Base-by-base conservation (phyloP, 1,284 basidiomycete genomes). In the Athelia sp. region DNA sequence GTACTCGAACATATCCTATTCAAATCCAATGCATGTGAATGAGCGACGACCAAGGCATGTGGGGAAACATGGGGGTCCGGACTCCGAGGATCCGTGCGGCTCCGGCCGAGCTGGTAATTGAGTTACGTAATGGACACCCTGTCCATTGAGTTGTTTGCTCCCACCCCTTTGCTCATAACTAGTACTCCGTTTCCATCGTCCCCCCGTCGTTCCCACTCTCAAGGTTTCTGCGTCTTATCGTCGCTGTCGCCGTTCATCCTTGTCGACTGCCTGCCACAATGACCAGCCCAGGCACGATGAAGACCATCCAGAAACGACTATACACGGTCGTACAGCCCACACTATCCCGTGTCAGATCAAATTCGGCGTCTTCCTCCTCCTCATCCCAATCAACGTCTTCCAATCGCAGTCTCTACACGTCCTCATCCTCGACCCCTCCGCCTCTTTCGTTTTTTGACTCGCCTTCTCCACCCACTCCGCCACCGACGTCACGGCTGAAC, bases 271-370 rank as follows among this genome's bases (percentile, higher is more conserved):
- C 36, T 40, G 43, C 36, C 18, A n/a, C 45, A 17, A 64, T 64
- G 66, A 67, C 62, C 35, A 55, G 60, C 50, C 63, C 66, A 3
- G 60, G 65, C 17, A 65, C 72, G 57, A 79, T 79, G 73, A 78
- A 77, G 69, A 69, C 71, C 36, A 72, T 81, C 19, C 78, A 76
- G 55, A 79, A 78, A 56, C 72, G 76, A 14, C 63, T 81, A 35
- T 76, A 71, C 58, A 70, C 70, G 14, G 75, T 70, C 48, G 62
- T 81, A 3, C 75, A 76, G 23, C 56, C n/a, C n/a, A n/a, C n/a
- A n/a, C n/a, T n/a, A n/a, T n/a, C 71, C 51, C 67, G 76, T 48
- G 68, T 73, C 47, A 73, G 75, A 58, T 75, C 76, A 14, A 74
- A 72, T 54, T 75, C 72, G 2, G 63, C 67, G 6, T 62, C 71